Evolutionary conservation across 208 protist species (phyloP).

Genomic region (Acanthamoeba rhysodes): DNA sequence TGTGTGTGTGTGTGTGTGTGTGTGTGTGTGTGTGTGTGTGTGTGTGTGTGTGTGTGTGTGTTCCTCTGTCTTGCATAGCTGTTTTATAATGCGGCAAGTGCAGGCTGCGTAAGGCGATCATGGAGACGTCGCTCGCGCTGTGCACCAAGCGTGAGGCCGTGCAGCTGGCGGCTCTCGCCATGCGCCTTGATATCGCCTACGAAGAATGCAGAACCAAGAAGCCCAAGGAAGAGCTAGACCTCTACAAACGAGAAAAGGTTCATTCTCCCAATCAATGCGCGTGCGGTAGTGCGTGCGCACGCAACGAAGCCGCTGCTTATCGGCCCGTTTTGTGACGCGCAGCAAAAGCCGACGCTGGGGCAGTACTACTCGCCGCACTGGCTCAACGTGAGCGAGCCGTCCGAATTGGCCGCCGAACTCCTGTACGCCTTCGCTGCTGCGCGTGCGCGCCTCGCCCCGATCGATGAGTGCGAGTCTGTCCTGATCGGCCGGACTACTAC

Average conservation of each 20-base stretch:
- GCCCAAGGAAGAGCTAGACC: slow-evolving; percentile 35
- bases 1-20: too few species aligned
- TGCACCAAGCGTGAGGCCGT: slow-evolving; percentile 50
- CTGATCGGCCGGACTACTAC: not conserved
- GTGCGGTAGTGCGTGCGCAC: too few species aligned
- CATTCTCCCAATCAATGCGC: not conserved
- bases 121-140: not conserved
- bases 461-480: not conserved
- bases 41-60: not conserved
- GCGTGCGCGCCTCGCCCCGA: not conserved
- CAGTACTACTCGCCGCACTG: slow-evolving; percentile 15
- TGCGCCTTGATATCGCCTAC: slow-evolving; percentile 5
- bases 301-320: not conserved
- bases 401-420: not conserved
- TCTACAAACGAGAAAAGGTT: slow-evolving; percentile 39
- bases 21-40: too few species aligned
- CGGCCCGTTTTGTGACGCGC: not conserved
- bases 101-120: not conserved
- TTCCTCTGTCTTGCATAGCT: too few species aligned
- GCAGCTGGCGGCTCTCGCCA: slow-evolving; percentile 24
- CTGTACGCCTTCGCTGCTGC: not conserved
- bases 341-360: slow-evolving; percentile 27
- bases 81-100: too few species aligned
- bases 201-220: slow-evolving; percentile 9
- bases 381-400: not conserved